Percentiles rank a stretch among this genome's conserved stretches.
Evolutionary conservation across 495 filamentous ascomycete genomes (phyloP).

Genomic region (Chlorociboria aeruginascens): DNA sequence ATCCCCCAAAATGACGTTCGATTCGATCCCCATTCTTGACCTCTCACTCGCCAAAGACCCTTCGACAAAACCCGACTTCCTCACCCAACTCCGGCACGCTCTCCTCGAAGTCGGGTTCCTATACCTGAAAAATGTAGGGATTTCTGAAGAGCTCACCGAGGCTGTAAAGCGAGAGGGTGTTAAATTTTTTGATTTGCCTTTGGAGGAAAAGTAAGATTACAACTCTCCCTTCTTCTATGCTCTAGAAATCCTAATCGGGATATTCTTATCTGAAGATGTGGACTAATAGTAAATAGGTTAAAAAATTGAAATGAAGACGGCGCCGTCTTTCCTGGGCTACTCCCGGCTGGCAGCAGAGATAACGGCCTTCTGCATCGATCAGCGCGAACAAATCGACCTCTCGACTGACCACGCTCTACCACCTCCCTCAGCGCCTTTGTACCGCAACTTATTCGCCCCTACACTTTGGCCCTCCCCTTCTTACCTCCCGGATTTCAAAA

Average conservation of each 20-base stretch:
- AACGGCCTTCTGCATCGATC: conserved; percentile 46
- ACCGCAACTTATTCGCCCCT: conserved; percentile 70
- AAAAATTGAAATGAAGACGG: conserved; percentile 87
- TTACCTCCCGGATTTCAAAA: conserved; percentile 59
- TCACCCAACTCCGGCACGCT: conserved; percentile 60
- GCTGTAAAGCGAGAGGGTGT: conserved; percentile 57
- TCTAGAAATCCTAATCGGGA: background rate
- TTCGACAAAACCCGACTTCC: conserved; percentile 62
- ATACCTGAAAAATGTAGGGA: conserved; percentile 77
- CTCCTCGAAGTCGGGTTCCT: conserved; percentile 88
- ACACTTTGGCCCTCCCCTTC: conserved; percentile 78
- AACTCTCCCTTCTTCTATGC: background rate
- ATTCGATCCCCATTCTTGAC: conserved; percentile 69
- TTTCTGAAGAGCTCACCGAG: conserved; percentile 51
- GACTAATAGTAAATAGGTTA: conserved; percentile 30
- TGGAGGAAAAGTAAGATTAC: conserved; percentile 73
- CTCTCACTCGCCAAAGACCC: conserved; percentile 50
- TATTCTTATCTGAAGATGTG: background rate
- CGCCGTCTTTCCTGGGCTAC: conserved; percentile 51
- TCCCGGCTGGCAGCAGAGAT: conserved; percentile 50
- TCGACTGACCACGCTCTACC: conserved; percentile 64
- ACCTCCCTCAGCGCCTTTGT: conserved; percentile 48
- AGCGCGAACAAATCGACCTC: conserved; percentile 87
- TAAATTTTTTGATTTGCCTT: conserved; percentile 70
- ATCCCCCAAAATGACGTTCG: conserved; percentile 41